Base-by-base conservation (phyloP, 2,329 filamentous ascomycete species). In the Fusarium buxicola region DNA sequence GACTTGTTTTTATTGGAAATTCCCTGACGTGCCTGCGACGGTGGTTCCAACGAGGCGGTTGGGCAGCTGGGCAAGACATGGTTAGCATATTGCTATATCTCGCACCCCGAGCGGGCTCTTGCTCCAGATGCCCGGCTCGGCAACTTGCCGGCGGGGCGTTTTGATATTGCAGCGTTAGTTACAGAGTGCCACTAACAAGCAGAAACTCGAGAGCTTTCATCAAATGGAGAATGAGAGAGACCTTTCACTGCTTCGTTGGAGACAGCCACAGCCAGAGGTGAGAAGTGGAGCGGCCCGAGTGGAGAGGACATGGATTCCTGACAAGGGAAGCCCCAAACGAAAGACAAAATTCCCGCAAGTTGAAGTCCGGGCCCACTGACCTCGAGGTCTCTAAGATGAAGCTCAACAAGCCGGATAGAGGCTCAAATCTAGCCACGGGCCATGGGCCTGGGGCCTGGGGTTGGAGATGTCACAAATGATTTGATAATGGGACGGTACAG, bases 11-110 rank as follows among this genome's bases (percentile, higher is more conserved):
- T 16, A 24, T 54, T 38, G 15, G 18, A 24, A 58, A n/a, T n/a
- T 79, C n/a, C 74, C 78, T 12, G 80, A 36, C 10, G 5, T 46
- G 24, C 47, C 31, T 30, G 9, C 12, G 76, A 58, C 74, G 1
- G 72, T 79, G 46, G 79, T 88, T 38, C 89, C 88, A 0, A 75
- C 87, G n/a, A 82, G 82, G 35, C 79, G 88, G 40, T 80, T 84
- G 59, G 89, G 89, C 2, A 34, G 81, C 83, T 35, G 82, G 86
- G 55, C 76, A 86, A 65, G 89, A 78, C 39, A 86, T 92, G 79
- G 85, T 82, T 2, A 13, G 88, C 2, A 79, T 85, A 43, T 81
- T 91, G 24, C 72, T 92, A 46, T 91, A 87, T 77, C 78, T 92
- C 70, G 85, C 85, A 4, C 86, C 85, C 44, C 77, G 83, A 60